phyloP scores from a whole-genome alignment of 192 early-diverging fungal species.

The Paraglomus occultum region DNA sequence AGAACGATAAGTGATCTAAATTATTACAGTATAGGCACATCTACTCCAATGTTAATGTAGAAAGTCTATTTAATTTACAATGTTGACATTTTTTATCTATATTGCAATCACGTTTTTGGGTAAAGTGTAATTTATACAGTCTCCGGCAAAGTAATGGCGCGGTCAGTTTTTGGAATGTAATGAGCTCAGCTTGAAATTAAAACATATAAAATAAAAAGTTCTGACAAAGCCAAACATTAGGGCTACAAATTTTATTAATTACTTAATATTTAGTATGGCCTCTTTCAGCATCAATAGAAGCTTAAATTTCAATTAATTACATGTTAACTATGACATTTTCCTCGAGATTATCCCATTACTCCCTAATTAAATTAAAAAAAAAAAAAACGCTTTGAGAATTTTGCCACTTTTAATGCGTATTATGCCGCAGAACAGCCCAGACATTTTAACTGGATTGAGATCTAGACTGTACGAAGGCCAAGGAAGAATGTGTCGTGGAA shows the following conservation, averaged over 20 bases:
- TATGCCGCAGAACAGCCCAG: not conserved
- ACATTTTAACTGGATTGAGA: not conserved
- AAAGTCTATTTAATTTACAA: too few relatives aligned
- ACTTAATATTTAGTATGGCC: conserved; percentile 1
- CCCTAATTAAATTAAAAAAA: conserved; percentile 1
- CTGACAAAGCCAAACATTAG: too few relatives aligned
- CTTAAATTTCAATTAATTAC: not conserved
- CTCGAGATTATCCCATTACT: conserved; percentile 1
- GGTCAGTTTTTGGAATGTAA: too few relatives aligned
- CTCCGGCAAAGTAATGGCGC: too few relatives aligned
- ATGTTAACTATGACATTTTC: not conserved
- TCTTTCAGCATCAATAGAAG: conserved; percentile 9
- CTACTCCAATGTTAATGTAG: too few relatives aligned
- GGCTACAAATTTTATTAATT: not conserved
- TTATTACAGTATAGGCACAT: too few relatives aligned
- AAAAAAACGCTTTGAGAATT: not conserved
- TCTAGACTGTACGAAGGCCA: conserved; percentile 9
- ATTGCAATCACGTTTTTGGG: too few relatives aligned
- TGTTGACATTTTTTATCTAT: too few relatives aligned
- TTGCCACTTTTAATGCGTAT: not conserved
- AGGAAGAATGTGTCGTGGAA: not conserved
- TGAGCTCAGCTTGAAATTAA: too few relatives aligned
- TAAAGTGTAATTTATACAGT: too few relatives aligned
- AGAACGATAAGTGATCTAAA: too few relatives aligned
- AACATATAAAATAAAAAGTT: too few relatives aligned